Base-by-base conservation (phyloP, 495 filamentous ascomycete genomes). In the Penicillium cosmopolitanum region DNA sequence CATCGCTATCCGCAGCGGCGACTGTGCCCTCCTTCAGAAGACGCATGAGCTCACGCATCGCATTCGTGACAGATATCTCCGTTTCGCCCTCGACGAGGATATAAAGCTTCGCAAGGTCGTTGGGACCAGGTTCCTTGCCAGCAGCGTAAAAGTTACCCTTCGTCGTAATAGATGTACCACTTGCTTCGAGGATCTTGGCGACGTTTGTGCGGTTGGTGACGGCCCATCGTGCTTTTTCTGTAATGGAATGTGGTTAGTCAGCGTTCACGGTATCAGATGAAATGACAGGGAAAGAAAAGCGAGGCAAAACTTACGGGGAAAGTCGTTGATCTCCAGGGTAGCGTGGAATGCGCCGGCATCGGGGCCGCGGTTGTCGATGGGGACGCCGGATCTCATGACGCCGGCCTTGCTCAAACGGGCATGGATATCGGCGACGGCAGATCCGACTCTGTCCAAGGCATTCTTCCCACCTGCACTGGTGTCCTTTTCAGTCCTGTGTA, bases 191-290 rank as follows among this genome's bases (percentile, higher is more conserved):
- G 55, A 99, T 97, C 80, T 97, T 97, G 61, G 95, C 95, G 56
- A 99, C 95, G 66, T 99, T 99, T 5, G 96, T 99, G 44, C 95
- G 86, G 69, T 99, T 99, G 50, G 95, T 99, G 73, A 99, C 95
- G 19, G 92, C 94, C 95, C 95, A 99, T 56, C 95, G 86, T 62
- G 96, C 95, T 85, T 98, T 97, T 73, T 98, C 85, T 87, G 68
- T 76, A 68, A 28, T 25, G 21, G 6, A 15, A 12, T 53, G 60
- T 76, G 63, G 79, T 67, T 50, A 56, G 58, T 2, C 51, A 46
- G 18, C 31, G 50, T 19, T 61, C 16, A 10, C 40, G 15, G 10
- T 48, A 53, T 36, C 8, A 50, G 38, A 11, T 19, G 43, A 12
- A 19, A 42, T 15, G 35, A 19, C 36, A 54, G 55, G 33, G 19